Evolutionary conservation across 352 stramenopile genomes (phyloP).

Genomic region (Pythium apleroticum): DNA sequence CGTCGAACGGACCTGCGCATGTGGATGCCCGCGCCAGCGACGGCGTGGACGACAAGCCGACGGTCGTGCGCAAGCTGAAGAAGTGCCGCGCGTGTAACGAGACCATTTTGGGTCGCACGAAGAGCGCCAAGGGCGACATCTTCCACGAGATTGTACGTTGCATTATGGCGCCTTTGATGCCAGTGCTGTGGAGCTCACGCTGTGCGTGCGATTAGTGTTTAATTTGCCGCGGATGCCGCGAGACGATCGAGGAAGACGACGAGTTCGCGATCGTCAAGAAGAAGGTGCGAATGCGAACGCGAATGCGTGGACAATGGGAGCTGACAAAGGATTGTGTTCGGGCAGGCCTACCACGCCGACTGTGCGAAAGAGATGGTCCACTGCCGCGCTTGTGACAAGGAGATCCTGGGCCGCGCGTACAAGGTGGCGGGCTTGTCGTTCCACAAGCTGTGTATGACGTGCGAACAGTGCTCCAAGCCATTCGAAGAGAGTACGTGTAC

Average conservation of each 20-base stretch:
- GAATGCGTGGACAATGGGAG: no score
- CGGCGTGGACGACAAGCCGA: slow-evolving; percentile 58
- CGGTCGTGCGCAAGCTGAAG: slow-evolving; percentile 62
- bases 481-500: slow-evolving; percentile 51
- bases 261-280: slow-evolving; percentile 83
- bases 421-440: slow-evolving; percentile 60
- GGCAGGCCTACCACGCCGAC: slow-evolving; percentile 66
- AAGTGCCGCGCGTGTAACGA: slow-evolving; percentile 84
- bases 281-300: slow-evolving; percentile 31
- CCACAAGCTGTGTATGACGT: slow-evolving; percentile 82
- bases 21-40: slow-evolving; percentile 61
- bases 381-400: slow-evolving; percentile 75
- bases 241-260: slow-evolving; percentile 76
- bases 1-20: slow-evolving; percentile 3
- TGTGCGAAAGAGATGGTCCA: slow-evolving; percentile 68
- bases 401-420: slow-evolving; percentile 79
- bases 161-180: not conserved
- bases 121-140: slow-evolving; percentile 73
- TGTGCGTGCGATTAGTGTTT: slow-evolving; percentile 42
- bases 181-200: not conserved
- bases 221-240: slow-evolving; percentile 68
- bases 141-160: slow-evolving; percentile 80
- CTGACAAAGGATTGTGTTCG: not conserved
- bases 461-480: slow-evolving; percentile 66
- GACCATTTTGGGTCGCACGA: slow-evolving; percentile 79